Evolutionary conservation across 169 alveolate genomes (phyloP), one percentile per base, ranked within the genome.

Genomic region (Eimeria acervulina): DNA sequence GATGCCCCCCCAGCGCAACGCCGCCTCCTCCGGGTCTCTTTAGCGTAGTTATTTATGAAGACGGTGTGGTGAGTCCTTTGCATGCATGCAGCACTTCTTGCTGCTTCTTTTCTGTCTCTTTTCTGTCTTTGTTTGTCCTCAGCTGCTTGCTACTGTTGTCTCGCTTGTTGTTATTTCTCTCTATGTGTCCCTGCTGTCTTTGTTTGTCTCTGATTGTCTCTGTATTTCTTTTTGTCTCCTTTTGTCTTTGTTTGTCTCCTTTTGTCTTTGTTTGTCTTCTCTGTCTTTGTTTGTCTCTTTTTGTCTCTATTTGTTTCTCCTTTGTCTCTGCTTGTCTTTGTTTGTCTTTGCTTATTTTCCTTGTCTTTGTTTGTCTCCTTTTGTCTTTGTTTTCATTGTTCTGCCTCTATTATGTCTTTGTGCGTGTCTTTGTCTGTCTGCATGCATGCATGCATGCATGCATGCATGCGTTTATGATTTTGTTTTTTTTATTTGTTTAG

Each of bases 1-100:
- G 95, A 2, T 66, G 80, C n/a, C 95, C 95, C 28, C 31, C 95
- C 28, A 72, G 23, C 28, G 95, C 95, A 13, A 76, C 90, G 59
- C 63, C 68, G 8, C 95, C 95, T 33, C 95, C 95, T 47, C 76
- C 90, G 17, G 90, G 81, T 74, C 51, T 90, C 42, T 44, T 90
- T 78, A 59, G 66, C 28, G 90, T 90, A 23, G 52, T 47, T 59
- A 51, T 90, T 15, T 90, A 51, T 51, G 95, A 90, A 33, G 40
- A 76, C 78, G 95, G 95, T 4, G 28, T 36, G 28, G 89, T 78
- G 19, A 17, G 89, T 72, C 28, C 38, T 36, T 5, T 72, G 10
- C 15, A 7, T 47, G 55, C 12, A 5, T 47, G 5, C 12, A 12
- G 5, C 28, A 17, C 74, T 63, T 63, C 33, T 63, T 21, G 74